Evolutionary conservation across 1,139 yeast genomes (phyloP), one percentile per base, ranked within the genome.

Genomic region (Diutina catenulata): DNA sequence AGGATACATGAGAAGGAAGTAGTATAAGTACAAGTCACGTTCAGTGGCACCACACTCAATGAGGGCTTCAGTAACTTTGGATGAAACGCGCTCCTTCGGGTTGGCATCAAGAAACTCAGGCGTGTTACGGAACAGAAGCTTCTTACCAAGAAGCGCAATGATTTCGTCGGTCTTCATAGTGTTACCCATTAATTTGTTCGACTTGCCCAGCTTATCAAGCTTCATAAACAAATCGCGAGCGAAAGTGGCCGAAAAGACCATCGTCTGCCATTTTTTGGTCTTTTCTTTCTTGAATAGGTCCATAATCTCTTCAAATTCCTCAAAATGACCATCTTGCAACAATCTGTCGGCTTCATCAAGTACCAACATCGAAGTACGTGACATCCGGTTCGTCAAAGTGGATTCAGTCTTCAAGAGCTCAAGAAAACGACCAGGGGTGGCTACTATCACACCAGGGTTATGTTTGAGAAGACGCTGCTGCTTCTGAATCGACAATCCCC

Each of bases 341-440:
- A 91, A 65, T 55, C 98, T 68, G 61, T 91, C 99, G n/a, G 98
- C 99, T 57, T 93, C 99, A 63, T 93, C 99, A 32, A 88, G 66
- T 1, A 88, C 95, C 8, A 91, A 53, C 5, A 77, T 68, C 41
- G 83, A 86, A 9, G 84, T 68, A 20, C 73, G 62, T 13, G 81
- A 70, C 45, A 87, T 63, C 49, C 77, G 65, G 20, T 64, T 60
- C 7, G 77, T 66, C 28, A 77, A 47, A 1, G 66, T 71, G 23
- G 64, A 64, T 42, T 76, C 74, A 45, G 76, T 76, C 53, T 81
- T 83, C 31, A 91, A 50, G 26, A 91, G 57, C 53, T 93, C 98
- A 41, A 87, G 66, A 53, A 84, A 76, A 46, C 99, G 74, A 32
- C 99, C 99, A 0, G 99, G 98, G 0, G 98, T 93, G 2, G 96